Evolutionary conservation across 257 asterid species (phyloP), one percentile per base, ranked within the genome.

Genomic region (Salvia hispanica): DNA sequence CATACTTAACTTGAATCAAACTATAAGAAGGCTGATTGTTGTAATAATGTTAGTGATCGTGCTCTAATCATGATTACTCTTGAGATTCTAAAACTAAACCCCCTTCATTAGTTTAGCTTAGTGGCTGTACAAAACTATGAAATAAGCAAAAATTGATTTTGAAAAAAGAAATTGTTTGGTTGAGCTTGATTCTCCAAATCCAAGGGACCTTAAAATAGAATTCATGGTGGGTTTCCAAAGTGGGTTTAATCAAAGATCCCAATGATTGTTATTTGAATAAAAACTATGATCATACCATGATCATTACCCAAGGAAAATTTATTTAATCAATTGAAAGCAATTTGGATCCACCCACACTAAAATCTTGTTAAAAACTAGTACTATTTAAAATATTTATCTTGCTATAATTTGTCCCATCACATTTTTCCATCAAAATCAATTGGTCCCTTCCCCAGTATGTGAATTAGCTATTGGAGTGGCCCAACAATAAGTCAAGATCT

Each of bases 241-340:
- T 69, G 74, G 75, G 14, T 62, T 25, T 71, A 62, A 62, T 71
- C 75, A 71, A 71, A 61, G 21, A 53, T 61, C 62, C 57, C 69
- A 51, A 61, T 44, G 48, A 56, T 18, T 64, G 47, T 4, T 11
- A 48, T 21, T 43, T 50, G 59, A 63, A 71, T 61, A 61, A 51
- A 60, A 39, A 71, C 39, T 61, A 71, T 4, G 75, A 70, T 50
- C 69, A 25, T 70, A 61, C 56, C 36, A 47, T 59, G 52, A 66
- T 59, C 39, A 65, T 70, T 70, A 31, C 69, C 21, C 2, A 47
- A 61, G 46, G 16, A 51, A 15, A 47, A 60, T n/a, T 3, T n/a
- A 12, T 25, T 62, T 25, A 45, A 5, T 21, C 25, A 28, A 40
- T n/a, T 9, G 21, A 53, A 66, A 66, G 54, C 54, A 40, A 52